Evolutionary conservation across 352 stramenopile genomes (phyloP).

Genomic region (Phytophthora pseudosyringae): DNA sequence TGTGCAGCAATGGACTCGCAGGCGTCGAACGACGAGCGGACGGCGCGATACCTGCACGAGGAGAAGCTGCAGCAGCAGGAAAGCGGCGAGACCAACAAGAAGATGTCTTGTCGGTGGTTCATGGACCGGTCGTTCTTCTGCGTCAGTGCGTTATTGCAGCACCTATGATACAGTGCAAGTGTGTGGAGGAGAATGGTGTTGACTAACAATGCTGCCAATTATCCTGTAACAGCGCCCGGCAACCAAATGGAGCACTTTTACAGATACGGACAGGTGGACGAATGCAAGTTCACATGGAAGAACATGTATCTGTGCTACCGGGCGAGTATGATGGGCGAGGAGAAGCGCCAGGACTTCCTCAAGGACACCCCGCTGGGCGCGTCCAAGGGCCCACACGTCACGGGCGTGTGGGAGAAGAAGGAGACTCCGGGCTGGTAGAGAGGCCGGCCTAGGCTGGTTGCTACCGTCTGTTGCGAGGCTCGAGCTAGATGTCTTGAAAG

Average conservation of each 20-base stretch:
- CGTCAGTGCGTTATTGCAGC: slow-evolving; percentile 68
- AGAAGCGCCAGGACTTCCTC: slow-evolving; percentile 74
- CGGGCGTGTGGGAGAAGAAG: slow-evolving; percentile 73
- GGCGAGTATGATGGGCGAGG: slow-evolving; percentile 79
- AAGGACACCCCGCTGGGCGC: slow-evolving; percentile 73
- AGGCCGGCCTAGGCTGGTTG: not conserved
- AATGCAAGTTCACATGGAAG: slow-evolving; percentile 82
- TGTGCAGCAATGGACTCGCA: slow-evolving; percentile 31
- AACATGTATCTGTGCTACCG: slow-evolving; percentile 87
- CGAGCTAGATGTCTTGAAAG: slow-evolving; percentile 6
- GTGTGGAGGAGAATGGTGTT: slow-evolving; percentile 30
- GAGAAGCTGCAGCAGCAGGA: slow-evolving; percentile 41
- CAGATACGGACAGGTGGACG: slow-evolving; percentile 67
- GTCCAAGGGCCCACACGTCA: slow-evolving; percentile 52
- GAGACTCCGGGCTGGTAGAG: slow-evolving; percentile 73
- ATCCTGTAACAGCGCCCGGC: slow-evolving; percentile 51
- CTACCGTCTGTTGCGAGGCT: not conserved
- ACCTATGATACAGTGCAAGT: not conserved
- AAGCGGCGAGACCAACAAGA: slow-evolving; percentile 46
- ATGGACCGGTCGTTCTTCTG: slow-evolving; percentile 84
- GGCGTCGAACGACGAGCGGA: slow-evolving; percentile 56
- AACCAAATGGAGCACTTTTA: slow-evolving; percentile 89
- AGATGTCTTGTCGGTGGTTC: slow-evolving; percentile 79
- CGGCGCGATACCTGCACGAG: slow-evolving; percentile 69
- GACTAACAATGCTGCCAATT: slow-evolving; percentile 2